Evolutionary conservation across 2,329 filamentous ascomycete genomes (phyloP).

Genomic region (Whalleya microplaca): DNA sequence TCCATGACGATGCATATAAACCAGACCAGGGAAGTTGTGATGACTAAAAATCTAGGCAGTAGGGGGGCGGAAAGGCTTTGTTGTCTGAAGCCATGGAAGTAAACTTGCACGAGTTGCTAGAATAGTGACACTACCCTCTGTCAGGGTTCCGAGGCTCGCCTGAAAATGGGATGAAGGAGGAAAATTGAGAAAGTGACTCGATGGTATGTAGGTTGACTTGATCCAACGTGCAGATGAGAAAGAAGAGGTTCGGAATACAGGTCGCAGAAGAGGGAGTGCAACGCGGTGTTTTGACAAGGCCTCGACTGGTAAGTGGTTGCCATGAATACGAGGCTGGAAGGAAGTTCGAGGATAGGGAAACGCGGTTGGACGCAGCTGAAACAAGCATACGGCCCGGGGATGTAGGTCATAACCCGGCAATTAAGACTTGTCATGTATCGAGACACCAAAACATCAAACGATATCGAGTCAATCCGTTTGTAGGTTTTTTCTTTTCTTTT

Average conservation of each 20-base stretch:
- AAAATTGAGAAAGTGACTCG: not conserved
- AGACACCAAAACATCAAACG: not conserved
- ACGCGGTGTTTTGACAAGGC: not conserved
- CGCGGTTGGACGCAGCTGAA: not conserved
- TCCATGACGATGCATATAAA: conserved; percentile 6
- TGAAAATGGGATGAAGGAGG: not conserved
- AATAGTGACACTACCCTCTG: not conserved
- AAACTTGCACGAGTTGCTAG: not conserved
- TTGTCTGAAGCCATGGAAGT: not conserved
- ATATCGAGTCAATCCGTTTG: conserved; percentile 12
- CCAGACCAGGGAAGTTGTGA: not conserved
- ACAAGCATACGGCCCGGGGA: not conserved
- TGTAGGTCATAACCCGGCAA: not conserved
- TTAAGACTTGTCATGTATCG: not conserved
- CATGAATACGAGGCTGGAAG: not conserved
- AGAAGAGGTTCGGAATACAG: not conserved
- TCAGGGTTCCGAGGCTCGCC: not conserved
- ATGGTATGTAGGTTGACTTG: not conserved
- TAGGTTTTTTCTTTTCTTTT: not conserved
- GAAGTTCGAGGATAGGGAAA: not conserved
- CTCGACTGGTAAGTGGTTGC: not conserved
- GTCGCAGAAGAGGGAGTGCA: not conserved
- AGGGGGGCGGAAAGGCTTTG: not conserved
- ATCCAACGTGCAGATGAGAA: not conserved
- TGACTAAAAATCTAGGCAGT: not conserved